Conservation (phyloP, 1,139 yeast genomes). For the Protomyces macrosporus region DNA sequence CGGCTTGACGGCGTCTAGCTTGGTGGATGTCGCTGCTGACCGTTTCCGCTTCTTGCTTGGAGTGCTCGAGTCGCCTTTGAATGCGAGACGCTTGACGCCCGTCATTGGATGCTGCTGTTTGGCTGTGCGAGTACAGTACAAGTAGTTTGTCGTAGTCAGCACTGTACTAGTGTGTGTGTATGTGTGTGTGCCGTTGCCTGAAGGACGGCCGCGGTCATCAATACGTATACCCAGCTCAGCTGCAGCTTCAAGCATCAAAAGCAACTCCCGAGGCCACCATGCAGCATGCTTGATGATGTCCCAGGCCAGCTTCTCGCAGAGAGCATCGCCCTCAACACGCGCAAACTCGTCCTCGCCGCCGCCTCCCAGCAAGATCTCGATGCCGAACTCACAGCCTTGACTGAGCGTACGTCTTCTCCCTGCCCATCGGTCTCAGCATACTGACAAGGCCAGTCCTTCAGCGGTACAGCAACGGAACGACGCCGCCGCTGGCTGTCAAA, state of each 20-base stretch:
- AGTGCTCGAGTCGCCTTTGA: conserved; percentile 14
- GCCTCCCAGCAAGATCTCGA: not conserved
- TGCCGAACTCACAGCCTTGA: not conserved
- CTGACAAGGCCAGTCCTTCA: not conserved
- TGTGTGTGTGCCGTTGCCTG: too few species aligned
- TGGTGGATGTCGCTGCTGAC: not conserved
- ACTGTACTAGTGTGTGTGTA: too few species aligned
- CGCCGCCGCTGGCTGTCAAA: not conserved
- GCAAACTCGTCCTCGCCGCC: not conserved
- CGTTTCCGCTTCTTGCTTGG: not conserved
- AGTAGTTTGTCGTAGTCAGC: too few species aligned
- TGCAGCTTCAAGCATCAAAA: not conserved
- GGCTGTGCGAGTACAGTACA: too few species aligned
- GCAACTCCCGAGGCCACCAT: not conserved
- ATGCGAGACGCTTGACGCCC: conserved; percentile 7
- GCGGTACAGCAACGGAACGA: not conserved
- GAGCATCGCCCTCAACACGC: not conserved
- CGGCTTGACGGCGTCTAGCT: not conserved
- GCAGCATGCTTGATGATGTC: not conserved
- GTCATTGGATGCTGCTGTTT: not conserved
- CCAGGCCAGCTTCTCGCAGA: not conserved
- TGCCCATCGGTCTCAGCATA: not conserved
- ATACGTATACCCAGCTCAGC: too few species aligned
- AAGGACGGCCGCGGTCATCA: too few species aligned
- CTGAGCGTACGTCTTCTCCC: not conserved